Percentiles rank a stretch among this genome's conserved stretches.
Conservation (phyloP, 2,329 filamentous ascomycete species). For the Epichloe glyceriae region DNA sequence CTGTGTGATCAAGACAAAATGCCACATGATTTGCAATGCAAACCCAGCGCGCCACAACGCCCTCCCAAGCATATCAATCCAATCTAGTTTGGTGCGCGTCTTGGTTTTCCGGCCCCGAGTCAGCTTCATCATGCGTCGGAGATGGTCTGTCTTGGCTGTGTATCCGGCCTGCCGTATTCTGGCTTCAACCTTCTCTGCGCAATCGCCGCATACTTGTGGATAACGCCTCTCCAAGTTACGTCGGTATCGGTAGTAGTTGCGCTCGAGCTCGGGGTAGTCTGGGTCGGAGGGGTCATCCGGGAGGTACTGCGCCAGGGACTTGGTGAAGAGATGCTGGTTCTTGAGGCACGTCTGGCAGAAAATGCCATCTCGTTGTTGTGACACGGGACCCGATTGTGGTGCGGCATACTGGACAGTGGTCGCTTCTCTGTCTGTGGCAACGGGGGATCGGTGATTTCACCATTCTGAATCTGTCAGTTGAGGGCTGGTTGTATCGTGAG, state of each 20-base stretch:
- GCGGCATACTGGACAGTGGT: slow-evolving; percentile 33
- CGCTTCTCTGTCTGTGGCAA: slow-evolving; percentile 34
- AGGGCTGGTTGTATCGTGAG: fast-evolving
- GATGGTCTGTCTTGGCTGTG: slow-evolving; percentile 69
- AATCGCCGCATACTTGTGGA: slow-evolving; percentile 75
- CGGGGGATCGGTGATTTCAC: slow-evolving; percentile 81
- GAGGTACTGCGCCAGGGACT: slow-evolving; percentile 68
- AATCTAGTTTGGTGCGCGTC: slow-evolving; percentile 27
- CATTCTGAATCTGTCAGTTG: slow-evolving; percentile 42
- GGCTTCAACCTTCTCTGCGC: slow-evolving; percentile 59
- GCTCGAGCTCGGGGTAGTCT: slow-evolving; percentile 55
- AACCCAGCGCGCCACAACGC: slow-evolving; percentile 37
- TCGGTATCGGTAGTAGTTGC: slow-evolving; percentile 56
- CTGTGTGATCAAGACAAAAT: slow-evolving; percentile 21
- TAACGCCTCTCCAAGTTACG: slow-evolving; percentile 67
- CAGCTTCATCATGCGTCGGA: slow-evolving; percentile 62
- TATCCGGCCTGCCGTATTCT: slow-evolving; percentile 62
- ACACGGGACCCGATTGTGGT: slow-evolving; percentile 20
- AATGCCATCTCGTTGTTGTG: slow-evolving; percentile 20
- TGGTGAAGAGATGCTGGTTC: slow-evolving; percentile 74
- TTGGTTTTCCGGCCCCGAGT: slow-evolving; percentile 28
- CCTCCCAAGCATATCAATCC: slow-evolving; percentile 28
- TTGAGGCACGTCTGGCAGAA: slow-evolving; percentile 72
- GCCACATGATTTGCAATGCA: slow-evolving; percentile 37
- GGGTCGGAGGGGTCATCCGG: slow-evolving; percentile 51